Percentiles rank a stretch among this genome's conserved stretches.
Conservation (phyloP, 176 grass and related monocot species). For the Lolium rigidum region DNA sequence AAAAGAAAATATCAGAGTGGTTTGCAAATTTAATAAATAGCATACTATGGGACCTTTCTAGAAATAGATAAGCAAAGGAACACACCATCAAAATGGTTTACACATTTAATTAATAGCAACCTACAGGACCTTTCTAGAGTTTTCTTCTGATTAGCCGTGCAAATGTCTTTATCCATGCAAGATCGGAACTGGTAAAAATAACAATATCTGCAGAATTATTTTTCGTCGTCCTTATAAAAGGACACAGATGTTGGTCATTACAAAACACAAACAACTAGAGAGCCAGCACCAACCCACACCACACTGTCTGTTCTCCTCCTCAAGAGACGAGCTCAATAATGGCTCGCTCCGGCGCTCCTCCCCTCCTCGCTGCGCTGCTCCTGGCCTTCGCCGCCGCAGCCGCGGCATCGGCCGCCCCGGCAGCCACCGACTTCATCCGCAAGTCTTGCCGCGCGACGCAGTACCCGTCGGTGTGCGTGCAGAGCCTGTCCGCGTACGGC, state of each 20-base stretch:
- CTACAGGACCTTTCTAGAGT: slow-evolving; percentile 27
- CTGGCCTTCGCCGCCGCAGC: slow-evolving; percentile 3
- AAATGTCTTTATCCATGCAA: slow-evolving; percentile 44
- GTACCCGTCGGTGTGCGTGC: slow-evolving; percentile 79
- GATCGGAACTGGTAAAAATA: not conserved
- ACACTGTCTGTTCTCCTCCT: not conserved
- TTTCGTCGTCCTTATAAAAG: slow-evolving; percentile 35
- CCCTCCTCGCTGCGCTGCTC: slow-evolving; percentile 34
- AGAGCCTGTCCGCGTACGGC: slow-evolving; percentile 71
- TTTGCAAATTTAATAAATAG: not conserved
- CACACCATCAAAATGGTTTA: not conserved
- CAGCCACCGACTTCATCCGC: slow-evolving; percentile 67
- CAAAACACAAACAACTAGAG: slow-evolving; percentile 21
- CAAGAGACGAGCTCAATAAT: slow-evolving; percentile 30
- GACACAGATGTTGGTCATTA: slow-evolving; percentile 6
- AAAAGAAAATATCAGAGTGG: not conserved
- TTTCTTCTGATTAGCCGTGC: not conserved
- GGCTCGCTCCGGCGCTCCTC: not conserved
- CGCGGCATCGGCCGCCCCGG: not conserved
- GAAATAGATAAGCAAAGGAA: no score
- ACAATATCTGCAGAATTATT: not conserved
- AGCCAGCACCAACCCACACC: not conserved
- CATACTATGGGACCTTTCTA: no score
- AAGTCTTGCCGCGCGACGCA: slow-evolving; percentile 78
- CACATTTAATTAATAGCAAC: slow-evolving; percentile 1